Conservation (phyloP, 1,284 basidiomycete genomes). For the Laetiporus sulphureus region DNA sequence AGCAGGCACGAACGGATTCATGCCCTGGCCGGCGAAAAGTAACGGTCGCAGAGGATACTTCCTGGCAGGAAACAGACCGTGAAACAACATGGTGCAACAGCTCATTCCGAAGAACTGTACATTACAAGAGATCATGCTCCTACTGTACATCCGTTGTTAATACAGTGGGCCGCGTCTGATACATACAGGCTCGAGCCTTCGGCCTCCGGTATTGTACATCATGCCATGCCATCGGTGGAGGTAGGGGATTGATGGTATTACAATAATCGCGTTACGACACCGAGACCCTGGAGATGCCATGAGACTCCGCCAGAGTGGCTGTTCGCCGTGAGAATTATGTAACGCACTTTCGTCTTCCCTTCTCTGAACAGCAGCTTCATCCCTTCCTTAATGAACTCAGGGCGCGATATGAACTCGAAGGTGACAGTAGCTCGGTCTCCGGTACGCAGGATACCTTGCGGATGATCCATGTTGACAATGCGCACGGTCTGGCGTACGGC, state of each 20-base stretch:
- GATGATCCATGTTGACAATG: constrained; percentile 84
- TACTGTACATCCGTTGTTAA: neutral
- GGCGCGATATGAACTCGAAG: constrained; percentile 87
- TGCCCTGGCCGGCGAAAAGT: too few relatives aligned
- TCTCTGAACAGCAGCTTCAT: constrained; percentile 90
- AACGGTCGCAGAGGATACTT: too few relatives aligned
- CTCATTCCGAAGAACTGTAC: too few relatives aligned
- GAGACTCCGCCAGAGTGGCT: neutral
- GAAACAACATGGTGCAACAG: too few relatives aligned
- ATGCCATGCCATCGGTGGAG: neutral
- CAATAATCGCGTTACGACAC: constrained; percentile 30
- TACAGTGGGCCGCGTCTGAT: too few relatives aligned
- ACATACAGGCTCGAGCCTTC: too few relatives aligned
- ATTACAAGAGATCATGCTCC: too few relatives aligned
- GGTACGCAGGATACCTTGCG: constrained; percentile 81
- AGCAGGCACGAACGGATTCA: too few relatives aligned
- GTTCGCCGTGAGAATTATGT: neutral
- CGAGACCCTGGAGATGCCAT: constrained; percentile 25
- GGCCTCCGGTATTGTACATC: too few relatives aligned
- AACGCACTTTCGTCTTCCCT: constrained; percentile 81
- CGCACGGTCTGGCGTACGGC: constrained; percentile 87
- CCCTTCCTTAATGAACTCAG: constrained; percentile 87
- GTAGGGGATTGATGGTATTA: constrained; percentile 10
- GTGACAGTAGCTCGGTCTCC: constrained; percentile 86
- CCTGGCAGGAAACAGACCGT: too few relatives aligned